These are phyloP conservation scores for Aspergillus calidoustus DNA, from an alignment of 2,329 filamentous ascomycete species.

Conservation along the genomic window DNA sequence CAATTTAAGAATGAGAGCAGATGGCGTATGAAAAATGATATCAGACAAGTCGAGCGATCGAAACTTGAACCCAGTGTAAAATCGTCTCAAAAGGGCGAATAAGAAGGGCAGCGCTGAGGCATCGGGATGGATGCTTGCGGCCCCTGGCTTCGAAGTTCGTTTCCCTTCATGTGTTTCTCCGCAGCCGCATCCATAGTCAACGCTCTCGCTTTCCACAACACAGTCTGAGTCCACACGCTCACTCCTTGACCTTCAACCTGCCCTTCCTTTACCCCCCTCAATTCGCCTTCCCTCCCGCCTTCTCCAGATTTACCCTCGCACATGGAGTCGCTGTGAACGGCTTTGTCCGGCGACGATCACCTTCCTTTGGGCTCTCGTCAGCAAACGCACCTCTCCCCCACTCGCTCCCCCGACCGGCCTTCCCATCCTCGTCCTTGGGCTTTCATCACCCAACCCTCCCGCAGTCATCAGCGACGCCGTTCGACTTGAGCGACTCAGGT, in stretches of 20 bases:
- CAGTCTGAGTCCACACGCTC: constrained; percentile 5
- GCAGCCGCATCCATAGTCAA: constrained; percentile 28
- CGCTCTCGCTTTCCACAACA: constrained; percentile 14
- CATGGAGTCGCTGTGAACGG: constrained; percentile 23
- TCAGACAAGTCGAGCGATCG: background rate
- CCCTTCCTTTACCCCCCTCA: constrained; percentile 11
- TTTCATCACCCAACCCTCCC: constrained; percentile 17
- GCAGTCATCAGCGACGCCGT: constrained; percentile 17
- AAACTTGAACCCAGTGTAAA: background rate
- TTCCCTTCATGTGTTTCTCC: constrained; percentile 25
- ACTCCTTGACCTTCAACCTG: constrained; percentile 14
- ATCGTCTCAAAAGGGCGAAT: background rate
- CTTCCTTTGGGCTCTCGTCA: constrained; percentile 28
- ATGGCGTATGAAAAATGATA: background rate
- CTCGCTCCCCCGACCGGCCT: constrained; percentile 28
- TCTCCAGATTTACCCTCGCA: constrained; percentile 9
- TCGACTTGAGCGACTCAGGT: constrained; percentile 18
- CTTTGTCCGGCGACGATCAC: constrained; percentile 22
- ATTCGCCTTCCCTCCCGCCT: constrained; percentile 3
- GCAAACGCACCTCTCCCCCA: constrained; percentile 27
- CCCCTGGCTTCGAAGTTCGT: constrained; percentile 18
- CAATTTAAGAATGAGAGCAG: background rate
- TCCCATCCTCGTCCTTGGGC: constrained; percentile 21
- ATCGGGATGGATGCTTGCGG: constrained; percentile 18
- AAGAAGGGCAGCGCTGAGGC: background rate